Base-by-base conservation (phyloP, 805 yeast species). In the Cyberlindnera maritima region DNA sequence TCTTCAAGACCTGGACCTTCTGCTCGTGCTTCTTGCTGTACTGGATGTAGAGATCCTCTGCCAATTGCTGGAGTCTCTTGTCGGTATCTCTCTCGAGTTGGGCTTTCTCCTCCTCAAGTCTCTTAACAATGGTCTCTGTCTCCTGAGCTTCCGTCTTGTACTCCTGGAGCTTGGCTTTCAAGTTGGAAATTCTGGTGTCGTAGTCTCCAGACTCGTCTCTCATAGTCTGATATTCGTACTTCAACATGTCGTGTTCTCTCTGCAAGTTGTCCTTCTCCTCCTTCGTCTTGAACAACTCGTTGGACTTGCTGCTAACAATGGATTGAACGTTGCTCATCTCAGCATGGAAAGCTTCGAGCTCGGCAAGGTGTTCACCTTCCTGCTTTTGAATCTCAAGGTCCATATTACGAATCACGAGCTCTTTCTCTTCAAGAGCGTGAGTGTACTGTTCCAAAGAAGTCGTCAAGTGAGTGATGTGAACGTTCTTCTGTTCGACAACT, bases 21-120 rank as follows among this genome's bases (percentile, higher is more conserved):
- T 78, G 76, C 51, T 83, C 88, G 59, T 88, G 95, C 60, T 88
- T 87, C 41, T 83, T 80, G 2, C 88, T 79, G 59, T 87, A 87
- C 60, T 84, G 90, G 33, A 77, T 72, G 58, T 86, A 86, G 11
- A 87, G 68, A 55, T 83, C 88, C 49, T 80, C 83, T 0, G 91
- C 87, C 39, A 86, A 65, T 51, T 79, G 76, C 51, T 81, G 80
- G 33, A 84, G 65, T 57, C 79, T 76, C 47, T 70, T 71, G 50
- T 80, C 82, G 3, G 79, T 68, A 17, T 76, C 79, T 23, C 63
- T 62, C 46, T 81, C 83, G 25, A 73, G 71, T 2, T 64, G 32
- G 1, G 47, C 52, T 29, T 58, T 61, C 52, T 75, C 75, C 2
- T 60, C 60, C 25, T 66, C 67, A 36, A 67, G 58, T 9, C 56